Conservation (phyloP, 2,329 filamentous ascomycete genomes). For the Cladophialophora bantiana region DNA sequence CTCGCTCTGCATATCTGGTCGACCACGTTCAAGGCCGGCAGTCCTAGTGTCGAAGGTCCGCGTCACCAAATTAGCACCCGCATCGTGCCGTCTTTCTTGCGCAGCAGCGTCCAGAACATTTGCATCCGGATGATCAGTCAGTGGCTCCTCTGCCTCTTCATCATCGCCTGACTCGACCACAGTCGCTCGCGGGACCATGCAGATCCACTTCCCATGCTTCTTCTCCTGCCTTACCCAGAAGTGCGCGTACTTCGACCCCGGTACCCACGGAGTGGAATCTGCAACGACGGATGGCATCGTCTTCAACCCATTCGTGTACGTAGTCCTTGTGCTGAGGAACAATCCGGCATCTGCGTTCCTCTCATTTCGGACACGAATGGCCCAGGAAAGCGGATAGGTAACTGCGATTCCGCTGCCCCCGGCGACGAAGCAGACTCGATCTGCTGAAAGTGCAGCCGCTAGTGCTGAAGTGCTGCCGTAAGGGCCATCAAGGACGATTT, state of each 20-base stretch:
- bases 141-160: neutral
- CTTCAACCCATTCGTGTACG: constrained; percentile 33
- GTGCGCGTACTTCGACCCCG: constrained; percentile 30
- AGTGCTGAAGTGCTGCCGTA: constrained; percentile 67
- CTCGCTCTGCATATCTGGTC: constrained; percentile 39
- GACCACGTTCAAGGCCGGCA: constrained; percentile 24
- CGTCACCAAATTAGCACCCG: constrained; percentile 33
- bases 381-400: constrained; percentile 62
- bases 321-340: constrained; percentile 27
- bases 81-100: constrained; percentile 10
- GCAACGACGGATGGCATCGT: constrained; percentile 3
- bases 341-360: constrained; percentile 19
- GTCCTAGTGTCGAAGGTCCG: constrained; percentile 36
- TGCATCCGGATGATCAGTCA: neutral
- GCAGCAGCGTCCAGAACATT: neutral
- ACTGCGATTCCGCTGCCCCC: constrained; percentile 72
- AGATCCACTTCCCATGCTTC: constrained; percentile 35
- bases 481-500: constrained; percentile 67
- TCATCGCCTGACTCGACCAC: constrained; percentile 6
- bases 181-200: constrained; percentile 29
- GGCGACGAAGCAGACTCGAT: constrained; percentile 63
- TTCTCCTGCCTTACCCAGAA: constrained; percentile 41
- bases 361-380: constrained; percentile 23
- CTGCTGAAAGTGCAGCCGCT: constrained; percentile 58
- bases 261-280: constrained; percentile 13